Conservation (phyloP, 2,329 filamentous ascomycete species). For the Acephala macrosclerotiorum region DNA sequence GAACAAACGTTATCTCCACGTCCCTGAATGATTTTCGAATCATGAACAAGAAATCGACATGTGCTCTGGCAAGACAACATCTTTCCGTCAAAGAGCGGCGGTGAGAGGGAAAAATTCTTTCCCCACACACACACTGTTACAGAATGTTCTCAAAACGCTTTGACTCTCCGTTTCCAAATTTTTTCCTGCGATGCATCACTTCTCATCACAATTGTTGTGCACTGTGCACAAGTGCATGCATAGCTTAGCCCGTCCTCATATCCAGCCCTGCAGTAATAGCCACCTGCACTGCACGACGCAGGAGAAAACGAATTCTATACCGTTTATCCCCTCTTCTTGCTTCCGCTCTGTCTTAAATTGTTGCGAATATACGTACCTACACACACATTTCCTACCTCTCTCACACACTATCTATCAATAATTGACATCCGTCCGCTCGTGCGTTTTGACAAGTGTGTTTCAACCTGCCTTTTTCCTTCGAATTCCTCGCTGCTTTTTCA, state of each 20-base stretch:
- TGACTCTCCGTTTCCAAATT: background rate
- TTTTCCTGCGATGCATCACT: slow-evolving; percentile 8
- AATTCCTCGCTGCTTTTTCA: slow-evolving; percentile 9
- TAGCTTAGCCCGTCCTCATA: background rate
- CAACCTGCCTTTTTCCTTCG: background rate
- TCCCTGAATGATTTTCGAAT: background rate
- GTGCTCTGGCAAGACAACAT: background rate
- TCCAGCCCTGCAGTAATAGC: background rate
- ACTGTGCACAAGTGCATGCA: background rate
- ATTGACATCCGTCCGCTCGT: background rate
- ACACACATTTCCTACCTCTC: background rate
- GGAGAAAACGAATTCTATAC: background rate
- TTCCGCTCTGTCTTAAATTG: background rate
- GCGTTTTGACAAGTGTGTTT: background rate
- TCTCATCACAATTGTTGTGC: background rate
- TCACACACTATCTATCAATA: background rate
- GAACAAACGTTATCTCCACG: slow-evolving; percentile 9
- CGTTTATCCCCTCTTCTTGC: background rate
- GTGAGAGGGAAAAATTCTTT: background rate
- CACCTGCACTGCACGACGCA: slow-evolving; percentile 4
- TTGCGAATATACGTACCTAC: background rate
- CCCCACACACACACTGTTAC: background rate
- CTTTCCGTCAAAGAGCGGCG: background rate
- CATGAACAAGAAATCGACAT: background rate
- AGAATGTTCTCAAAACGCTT: slow-evolving; percentile 6